Percentiles rank a stretch among this genome's conserved stretches.
Evolutionary conservation across 2,329 filamentous ascomycete species (phyloP).

Genomic region (Biscogniauxia marginata): DNA sequence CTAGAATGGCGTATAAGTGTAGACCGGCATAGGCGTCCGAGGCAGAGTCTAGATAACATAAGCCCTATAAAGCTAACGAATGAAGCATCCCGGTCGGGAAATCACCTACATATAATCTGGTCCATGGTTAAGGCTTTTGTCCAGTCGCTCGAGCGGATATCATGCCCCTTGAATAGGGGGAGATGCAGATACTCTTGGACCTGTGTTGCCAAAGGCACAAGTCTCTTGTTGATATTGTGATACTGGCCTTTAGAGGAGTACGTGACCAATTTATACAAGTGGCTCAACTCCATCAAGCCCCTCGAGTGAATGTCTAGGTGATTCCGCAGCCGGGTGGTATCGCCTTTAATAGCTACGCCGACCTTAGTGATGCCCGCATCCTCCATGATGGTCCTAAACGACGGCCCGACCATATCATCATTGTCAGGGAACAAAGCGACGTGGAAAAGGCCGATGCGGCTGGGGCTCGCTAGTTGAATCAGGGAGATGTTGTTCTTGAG

Average conservation of each 20-base stretch:
- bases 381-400: slow-evolving; percentile 71
- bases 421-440: slow-evolving; percentile 60
- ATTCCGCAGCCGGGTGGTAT: slow-evolving; percentile 66
- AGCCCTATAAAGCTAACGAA: slow-evolving; percentile 20
- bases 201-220: slow-evolving; percentile 67
- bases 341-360: slow-evolving; percentile 74
- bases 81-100: slow-evolving; percentile 5
- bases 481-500: slow-evolving; percentile 72
- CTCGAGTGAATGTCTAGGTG: slow-evolving; percentile 62
- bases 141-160: slow-evolving; percentile 77
- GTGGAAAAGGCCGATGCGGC: slow-evolving; percentile 79
- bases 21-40: slow-evolving; percentile 80
- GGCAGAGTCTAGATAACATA: slow-evolving; percentile 61
- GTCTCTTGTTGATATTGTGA: slow-evolving; percentile 60
- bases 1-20: slow-evolving; percentile 70
- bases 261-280: slow-evolving; percentile 76
- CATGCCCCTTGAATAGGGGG: slow-evolving; percentile 70
- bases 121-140: slow-evolving; percentile 55
- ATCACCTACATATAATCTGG: slow-evolving; percentile 67
- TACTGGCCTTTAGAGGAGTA: slow-evolving; percentile 53
- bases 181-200: slow-evolving; percentile 69
- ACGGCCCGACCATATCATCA: slow-evolving; percentile 65
- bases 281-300: slow-evolving; percentile 77
- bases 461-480: slow-evolving; percentile 77
- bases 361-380: slow-evolving; percentile 67